Evolutionary conservation across 1,139 yeast genomes (phyloP).

Genomic region (Pichia sp.): DNA sequence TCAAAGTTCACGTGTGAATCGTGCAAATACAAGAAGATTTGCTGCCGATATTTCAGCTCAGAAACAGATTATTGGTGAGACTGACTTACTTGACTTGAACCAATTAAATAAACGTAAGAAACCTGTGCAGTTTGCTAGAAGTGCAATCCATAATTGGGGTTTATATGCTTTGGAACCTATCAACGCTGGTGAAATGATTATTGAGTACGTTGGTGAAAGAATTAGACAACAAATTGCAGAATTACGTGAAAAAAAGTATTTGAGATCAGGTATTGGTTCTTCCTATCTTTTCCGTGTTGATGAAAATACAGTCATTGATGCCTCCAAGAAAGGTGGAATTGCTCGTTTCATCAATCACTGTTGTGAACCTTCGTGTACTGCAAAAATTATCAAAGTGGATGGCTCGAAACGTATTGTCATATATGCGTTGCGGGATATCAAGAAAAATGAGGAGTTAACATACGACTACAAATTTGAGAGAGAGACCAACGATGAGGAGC

Average conservation of each 20-base stretch:
- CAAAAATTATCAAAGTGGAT: constrained; percentile 91
- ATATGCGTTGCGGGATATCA: constrained; percentile 84
- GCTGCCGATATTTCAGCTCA: constrained; percentile 88
- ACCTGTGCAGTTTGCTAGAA: constrained; percentile 91
- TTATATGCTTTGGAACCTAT: constrained; percentile 91
- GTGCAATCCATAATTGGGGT: constrained; percentile 98
- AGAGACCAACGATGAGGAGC: constrained; percentile 82
- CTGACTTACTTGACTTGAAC: constrained; percentile 71
- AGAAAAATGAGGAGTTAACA: constrained; percentile 85
- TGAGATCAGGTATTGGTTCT: constrained; percentile 91
- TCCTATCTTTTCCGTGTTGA: constrained; percentile 88
- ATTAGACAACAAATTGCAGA: constrained; percentile 94
- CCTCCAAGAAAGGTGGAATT: constrained; percentile 94
- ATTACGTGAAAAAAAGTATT: constrained; percentile 76
- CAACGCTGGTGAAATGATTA: constrained; percentile 92
- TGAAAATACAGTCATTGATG: constrained; percentile 92
- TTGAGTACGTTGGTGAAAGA: constrained; percentile 97
- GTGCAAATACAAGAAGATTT: constrained; percentile 83
- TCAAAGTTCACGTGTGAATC: constrained; percentile 74
- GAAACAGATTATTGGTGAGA: constrained; percentile 71
- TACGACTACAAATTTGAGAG: constrained; percentile 94
- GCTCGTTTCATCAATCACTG: constrained; percentile 96
- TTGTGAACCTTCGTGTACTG: constrained; percentile 95
- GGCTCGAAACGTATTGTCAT: constrained; percentile 92
- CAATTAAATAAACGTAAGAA: constrained; percentile 82